Base-by-base conservation (phyloP, 1,139 yeast genomes). In the Sugiyamaella grinbergsii region DNA sequence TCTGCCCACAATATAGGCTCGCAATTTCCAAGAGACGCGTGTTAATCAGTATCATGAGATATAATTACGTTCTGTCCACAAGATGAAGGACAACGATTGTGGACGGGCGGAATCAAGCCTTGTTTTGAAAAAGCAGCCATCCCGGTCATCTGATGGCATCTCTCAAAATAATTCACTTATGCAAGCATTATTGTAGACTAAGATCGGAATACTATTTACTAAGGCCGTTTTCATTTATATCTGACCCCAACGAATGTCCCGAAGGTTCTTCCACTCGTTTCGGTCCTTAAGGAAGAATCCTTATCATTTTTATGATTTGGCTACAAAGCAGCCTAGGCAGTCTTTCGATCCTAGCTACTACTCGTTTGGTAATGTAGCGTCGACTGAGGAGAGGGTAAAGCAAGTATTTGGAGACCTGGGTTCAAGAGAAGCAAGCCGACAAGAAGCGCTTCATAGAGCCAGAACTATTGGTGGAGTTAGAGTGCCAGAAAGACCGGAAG, bases 401-500 rank as follows among this genome's bases (percentile, higher is more conserved):
- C 29, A 55, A 23, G 70, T 69, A 18, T 72, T 72, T 59, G 76
- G 76, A 6, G 62, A 65, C 16, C 60, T 70, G 23, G 72, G 73
- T 2, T 63, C 70, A 11, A 64, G 76, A 22, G 67, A 68, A 26
- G 65, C 61, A 31, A 62, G 67, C 19, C 57, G 66, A 7, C 51
- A 51, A 20, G 68, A 59, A 23, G 69, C 70, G 7, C 59, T 58
- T 47, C 48, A 54, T 2, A 54, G 60, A 37, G 62, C 71, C 1
- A 58, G 70, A 26, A 55, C 58, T 4, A 66, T 91, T 5, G 91
- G 82, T 0, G 97, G 97, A 0, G 72, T 91, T 0, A 67, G 66
- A 2, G 95, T 93, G 0, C 96, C 96, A 2, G 80, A 79, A 15
- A 78, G 77, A 62, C 98, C 98, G 1, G 74, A 72, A 4, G 96